These are phyloP conservation scores for Leccinum solheimii DNA, from an alignment of 1,284 basidiomycete species.

Conservation along the genomic window DNA sequence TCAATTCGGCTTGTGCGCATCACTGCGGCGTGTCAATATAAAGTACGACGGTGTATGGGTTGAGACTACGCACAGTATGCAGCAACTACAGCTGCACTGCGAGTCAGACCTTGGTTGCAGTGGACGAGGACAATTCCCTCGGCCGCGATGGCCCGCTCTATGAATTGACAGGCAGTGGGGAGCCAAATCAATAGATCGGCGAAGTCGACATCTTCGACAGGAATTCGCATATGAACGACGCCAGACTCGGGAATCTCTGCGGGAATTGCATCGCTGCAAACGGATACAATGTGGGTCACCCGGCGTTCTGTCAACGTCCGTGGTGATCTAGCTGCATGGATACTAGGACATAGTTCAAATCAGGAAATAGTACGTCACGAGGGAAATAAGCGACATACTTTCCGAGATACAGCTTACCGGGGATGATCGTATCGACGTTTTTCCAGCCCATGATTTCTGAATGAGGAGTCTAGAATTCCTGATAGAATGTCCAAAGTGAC, in stretches of 20 bases:
- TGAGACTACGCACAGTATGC: conserved; percentile 64
- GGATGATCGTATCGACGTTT: conserved; percentile 71
- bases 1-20: conserved; percentile 68
- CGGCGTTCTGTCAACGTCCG: conserved; percentile 71
- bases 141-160: conserved; percentile 65
- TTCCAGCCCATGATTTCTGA: conserved; percentile 60
- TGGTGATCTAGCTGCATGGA: conserved; percentile 70
- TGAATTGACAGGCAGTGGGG: conserved; percentile 76
- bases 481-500: conserved; percentile 26
- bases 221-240: conserved; percentile 66
- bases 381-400: conserved; percentile 52
- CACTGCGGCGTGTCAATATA: conserved; percentile 44
- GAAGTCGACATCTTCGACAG: conserved; percentile 79
- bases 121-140: conserved; percentile 82
- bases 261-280: conserved; percentile 71
- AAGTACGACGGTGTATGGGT: not conserved
- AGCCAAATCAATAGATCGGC: conserved; percentile 80
- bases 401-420: conserved; percentile 68
- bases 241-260: conserved; percentile 74
- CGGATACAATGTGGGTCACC: conserved; percentile 76
- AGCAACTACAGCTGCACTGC: conserved; percentile 79
- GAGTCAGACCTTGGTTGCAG: conserved; percentile 79
- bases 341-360: conserved; percentile 42
- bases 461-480: conserved; percentile 30
- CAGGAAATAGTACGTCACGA: conserved; percentile 26